Percentiles rank a stretch among this genome's conserved stretches.
phyloP scores from a whole-genome alignment of 495 filamentous ascomycete genomes.

The Halenospora varia region DNA sequence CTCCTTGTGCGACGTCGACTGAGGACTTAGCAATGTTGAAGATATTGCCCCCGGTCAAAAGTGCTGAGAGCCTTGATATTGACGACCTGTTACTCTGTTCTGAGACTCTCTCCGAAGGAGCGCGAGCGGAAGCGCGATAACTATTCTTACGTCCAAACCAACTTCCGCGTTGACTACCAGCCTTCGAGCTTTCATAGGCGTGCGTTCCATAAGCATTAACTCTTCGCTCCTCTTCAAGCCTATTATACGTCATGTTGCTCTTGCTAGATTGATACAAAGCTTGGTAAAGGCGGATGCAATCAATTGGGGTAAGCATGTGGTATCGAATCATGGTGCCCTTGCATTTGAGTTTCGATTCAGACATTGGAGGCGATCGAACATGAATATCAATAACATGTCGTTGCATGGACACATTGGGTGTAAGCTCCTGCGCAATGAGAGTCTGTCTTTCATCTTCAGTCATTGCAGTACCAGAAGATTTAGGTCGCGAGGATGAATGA shows the following conservation, averaged over 20 bases:
- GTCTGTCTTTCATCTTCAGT: conserved; percentile 37
- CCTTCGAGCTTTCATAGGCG: conserved; percentile 8
- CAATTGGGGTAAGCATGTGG: conserved; percentile 70
- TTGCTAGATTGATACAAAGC: conserved; percentile 79
- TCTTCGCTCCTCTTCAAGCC: conserved; percentile 61
- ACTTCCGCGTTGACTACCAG: conserved; percentile 31
- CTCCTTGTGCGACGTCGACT: conserved; percentile 40
- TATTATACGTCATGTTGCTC: conserved; percentile 85
- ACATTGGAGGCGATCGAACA: conserved; percentile 75
- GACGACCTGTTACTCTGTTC: conserved; percentile 35
- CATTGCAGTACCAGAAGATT: background rate
- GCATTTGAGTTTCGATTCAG: conserved; percentile 59
- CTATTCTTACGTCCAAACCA: conserved; percentile 55
- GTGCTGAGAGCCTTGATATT: conserved; percentile 63
- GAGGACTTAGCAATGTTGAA: conserved; percentile 70
- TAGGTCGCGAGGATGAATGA: conserved; percentile 33
- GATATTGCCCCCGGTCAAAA: conserved; percentile 37
- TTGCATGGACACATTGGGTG: conserved; percentile 80
- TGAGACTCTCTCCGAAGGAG: conserved; percentile 29
- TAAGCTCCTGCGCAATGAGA: conserved; percentile 76
- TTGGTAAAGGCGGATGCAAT: conserved; percentile 76
- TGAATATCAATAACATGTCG: conserved; percentile 92
- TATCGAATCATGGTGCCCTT: conserved; percentile 68
- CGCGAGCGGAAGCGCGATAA: conserved; percentile 50
- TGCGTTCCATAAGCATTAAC: conserved; percentile 44